Percentiles rank a stretch among this genome's conserved stretches.
Conservation (phyloP, 305 asterid genomes). For the Fraxinus floribunda region DNA sequence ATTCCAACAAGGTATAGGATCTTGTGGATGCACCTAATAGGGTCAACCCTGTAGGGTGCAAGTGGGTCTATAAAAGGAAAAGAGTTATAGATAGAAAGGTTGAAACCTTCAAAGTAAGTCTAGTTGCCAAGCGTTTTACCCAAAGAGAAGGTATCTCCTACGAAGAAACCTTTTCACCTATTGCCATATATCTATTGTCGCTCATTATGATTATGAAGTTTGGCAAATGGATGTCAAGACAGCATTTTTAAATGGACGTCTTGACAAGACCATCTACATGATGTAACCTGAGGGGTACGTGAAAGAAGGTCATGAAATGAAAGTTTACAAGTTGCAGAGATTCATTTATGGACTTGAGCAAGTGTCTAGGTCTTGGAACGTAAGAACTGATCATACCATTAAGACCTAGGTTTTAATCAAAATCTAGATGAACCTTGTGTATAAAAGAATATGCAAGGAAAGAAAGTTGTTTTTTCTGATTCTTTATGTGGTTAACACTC, state of each 20-base stretch:
- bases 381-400: neutral
- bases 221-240: neutral
- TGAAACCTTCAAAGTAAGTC: too few relatives aligned
- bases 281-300: neutral
- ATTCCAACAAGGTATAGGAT: neutral
- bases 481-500: too few relatives aligned
- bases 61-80: neutral
- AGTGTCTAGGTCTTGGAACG: neutral
- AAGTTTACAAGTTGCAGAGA: neutral
- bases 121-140: too few relatives aligned
- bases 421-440: neutral
- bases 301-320: neutral
- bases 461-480: neutral
- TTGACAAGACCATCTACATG: neutral
- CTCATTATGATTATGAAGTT: too few relatives aligned
- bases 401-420: neutral
- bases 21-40: neutral
- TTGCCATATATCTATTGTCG: neutral
- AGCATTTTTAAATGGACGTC: neutral
- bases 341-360: neutral
- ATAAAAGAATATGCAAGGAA: neutral
- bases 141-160: too few relatives aligned
- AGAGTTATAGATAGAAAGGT: neutral
- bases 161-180: neutral
- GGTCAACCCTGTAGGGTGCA: neutral